Evolutionary conservation across 345 rosid genomes (phyloP), one percentile per base, ranked within the genome.

Genomic region (Arabidopsis arenosa): DNA sequence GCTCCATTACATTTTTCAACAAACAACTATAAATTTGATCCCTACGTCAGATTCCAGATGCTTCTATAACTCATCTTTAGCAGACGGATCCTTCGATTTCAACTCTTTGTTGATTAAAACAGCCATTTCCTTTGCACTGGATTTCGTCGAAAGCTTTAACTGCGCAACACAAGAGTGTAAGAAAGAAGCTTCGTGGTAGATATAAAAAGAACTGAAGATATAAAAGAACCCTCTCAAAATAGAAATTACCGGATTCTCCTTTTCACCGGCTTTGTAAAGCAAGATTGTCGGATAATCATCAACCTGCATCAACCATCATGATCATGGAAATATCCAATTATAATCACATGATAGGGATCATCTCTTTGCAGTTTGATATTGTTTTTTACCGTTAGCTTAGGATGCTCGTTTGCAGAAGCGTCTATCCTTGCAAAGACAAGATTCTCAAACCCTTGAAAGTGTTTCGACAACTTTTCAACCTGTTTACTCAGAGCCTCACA

Each of bases 361-460:
- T 43, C 37, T 41, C 40, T 26, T 53, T 52, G 91, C 86, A 32
- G 74, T 83, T 91, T 88, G 74, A 85, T 87, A 30, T 86, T 88
- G 4, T 62, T 36, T 48, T 33, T 79, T 80, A 89, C 95, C 88
- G 82, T 82, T 57, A 94, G 75, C 68, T 89, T 92, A 40, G 93
- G 96, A 83, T 90, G 98, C 79, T 92, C 98, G 76, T 94, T 92
- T 36, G 84, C 83, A 69, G 96, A 84, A 80, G 90, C 97, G 76
- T 94, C 98, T 30, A 93, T 87, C 85, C 85, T 93, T 12, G 93
- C 98, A 72, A 91, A 76, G 51, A 88, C 86, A 30, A 90, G 74
- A 80, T 64, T 85, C 56, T 81, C 87, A 59, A 83, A 64, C 70
- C 87, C 89, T 80, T 87, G 89, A 73, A 92, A 94, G 86, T 94